Evolutionary conservation across 768 basidiomycete species (phyloP), one percentile per base, ranked within the genome.

Genomic region (Naganishia randhawae): DNA sequence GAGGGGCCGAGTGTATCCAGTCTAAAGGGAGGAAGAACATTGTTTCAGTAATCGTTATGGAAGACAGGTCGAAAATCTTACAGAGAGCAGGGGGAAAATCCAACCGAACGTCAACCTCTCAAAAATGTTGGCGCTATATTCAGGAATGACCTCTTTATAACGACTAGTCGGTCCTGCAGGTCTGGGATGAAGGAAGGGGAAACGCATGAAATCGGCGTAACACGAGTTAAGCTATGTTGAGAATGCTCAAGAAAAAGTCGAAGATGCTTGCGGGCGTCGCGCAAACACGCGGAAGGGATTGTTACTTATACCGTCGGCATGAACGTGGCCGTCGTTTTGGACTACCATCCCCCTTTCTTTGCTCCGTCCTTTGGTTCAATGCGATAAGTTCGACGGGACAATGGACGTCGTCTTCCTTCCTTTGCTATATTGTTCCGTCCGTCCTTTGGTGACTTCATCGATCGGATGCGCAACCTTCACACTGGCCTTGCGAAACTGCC

Each of bases 1-100:
- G 9, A 70, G 31, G 4, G 69, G 64, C 45, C 69, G 31, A 9
- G 53, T 61, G 48, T 66, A 70, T n/a, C 69, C 69, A 17, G 64
- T 62, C 69, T 70, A 33, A 22, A 10, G 7, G n/a, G 14, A 1
- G 35, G 19, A 42, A 16, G n/a, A 7, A 35, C 16, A 17, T 25
- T 22, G n/a, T 1, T 45, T 1, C 10, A 39, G 11, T 10, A 19
- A 33, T n/a, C 14, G 32, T 37, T n/a, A 35, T 6, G 25, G 19
- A 29, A n/a, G 42, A 17, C 17, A 33, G 9, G 19, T 50, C 22
- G 33, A 29, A 62, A n/a, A n/a, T n/a, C 69, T 61, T 19, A 66
- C 69, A 29, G 61, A 66, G 1, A 70, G 35, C 45, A 70, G 27
- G 9, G 64, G 54, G 39, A 25, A 61, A 0, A 70, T 29, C 69